Base-by-base conservation (phyloP, 192 early-diverging fungal species). In the Linnemannia hyalina region DNA sequence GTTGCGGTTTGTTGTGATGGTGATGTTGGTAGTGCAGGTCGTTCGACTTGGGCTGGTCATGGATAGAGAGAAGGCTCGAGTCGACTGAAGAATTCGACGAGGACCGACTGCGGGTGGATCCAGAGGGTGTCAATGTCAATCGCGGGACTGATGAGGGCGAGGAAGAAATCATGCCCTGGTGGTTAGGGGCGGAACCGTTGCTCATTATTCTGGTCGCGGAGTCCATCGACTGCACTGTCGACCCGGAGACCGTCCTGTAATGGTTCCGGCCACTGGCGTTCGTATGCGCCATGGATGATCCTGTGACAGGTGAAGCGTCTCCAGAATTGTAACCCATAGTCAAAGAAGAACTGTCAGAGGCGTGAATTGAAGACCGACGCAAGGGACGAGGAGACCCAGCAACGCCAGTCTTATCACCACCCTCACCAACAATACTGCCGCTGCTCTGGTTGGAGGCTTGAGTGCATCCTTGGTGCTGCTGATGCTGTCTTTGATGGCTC, bases 41-140 rank as follows among this genome's bases (percentile, higher is more conserved):
- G 20, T 13, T 41, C 23, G 23, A 46, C 26, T 74, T 10, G 22
- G 44, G 15, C 35, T 74, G 47, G 20, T 74, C 73, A 22, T 41
- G 44, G 73, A 74, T 54, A 26, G 73, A 74, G 13, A 54, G 32
- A 11, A 18, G 4, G 29, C 26, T 77, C 26, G 68, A 72, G 36
- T 79, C 41, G 4, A 72, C 44, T 0, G 70, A 80, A 11, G 77
- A 71, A 3, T 23, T 40, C 20, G 76, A 69, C 1, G 77, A 78
- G 8, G 78, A 73, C 15, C 71, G 68, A 38, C 71, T 80, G 7
- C 70, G 41, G 16, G 47, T 57, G 20, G 79, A 80, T 7, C 68
- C 79, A 3, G 79, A 74, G 20, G 79, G 73, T 23, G 79, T 80
- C 72, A 80, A 38, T 5, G 44, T 52, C 72, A 80, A 78, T 10